Conservation (phyloP, 2,329 filamentous ascomycete genomes). For the Bipolaris zeicola region DNA sequence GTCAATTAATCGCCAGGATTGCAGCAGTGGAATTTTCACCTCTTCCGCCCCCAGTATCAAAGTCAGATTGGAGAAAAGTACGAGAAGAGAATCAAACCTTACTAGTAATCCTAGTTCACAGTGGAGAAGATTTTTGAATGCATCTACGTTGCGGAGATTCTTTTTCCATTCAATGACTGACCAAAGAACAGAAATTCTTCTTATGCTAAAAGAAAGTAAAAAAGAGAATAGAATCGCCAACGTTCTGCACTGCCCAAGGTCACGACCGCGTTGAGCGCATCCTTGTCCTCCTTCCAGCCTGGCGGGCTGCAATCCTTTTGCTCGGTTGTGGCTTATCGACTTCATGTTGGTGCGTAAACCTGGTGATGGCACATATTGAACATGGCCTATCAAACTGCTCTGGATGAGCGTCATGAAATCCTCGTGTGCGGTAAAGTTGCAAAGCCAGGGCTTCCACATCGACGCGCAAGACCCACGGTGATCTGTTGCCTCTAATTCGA, state of each 20-base stretch:
- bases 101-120: too few species aligned
- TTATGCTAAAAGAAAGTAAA: background rate
- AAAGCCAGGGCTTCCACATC: constrained; percentile 40
- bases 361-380: constrained; percentile 30
- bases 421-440: constrained; percentile 36
- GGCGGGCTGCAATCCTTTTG: constrained; percentile 3
- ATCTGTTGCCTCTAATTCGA: constrained; percentile 23
- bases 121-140: too few species aligned
- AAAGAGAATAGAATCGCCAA: background rate
- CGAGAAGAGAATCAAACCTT: too few species aligned
- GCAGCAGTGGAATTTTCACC: too few species aligned
- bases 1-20: too few species aligned
- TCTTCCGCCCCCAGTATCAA: too few species aligned
- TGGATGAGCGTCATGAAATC: constrained; percentile 32
- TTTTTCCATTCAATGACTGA: too few species aligned
- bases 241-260: background rate
- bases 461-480: constrained; percentile 34
- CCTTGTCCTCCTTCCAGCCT: background rate
- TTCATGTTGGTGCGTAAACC: constrained; percentile 2
- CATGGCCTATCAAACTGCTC: constrained; percentile 33
- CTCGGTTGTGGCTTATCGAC: background rate
- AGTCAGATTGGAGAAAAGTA: too few species aligned
- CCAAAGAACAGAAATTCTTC: background rate
- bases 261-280: background rate
- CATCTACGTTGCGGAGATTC: too few species aligned